phyloP scores from a whole-genome alignment of 2,329 filamentous ascomycete species.

The Colletotrichum sansevieriae region DNA sequence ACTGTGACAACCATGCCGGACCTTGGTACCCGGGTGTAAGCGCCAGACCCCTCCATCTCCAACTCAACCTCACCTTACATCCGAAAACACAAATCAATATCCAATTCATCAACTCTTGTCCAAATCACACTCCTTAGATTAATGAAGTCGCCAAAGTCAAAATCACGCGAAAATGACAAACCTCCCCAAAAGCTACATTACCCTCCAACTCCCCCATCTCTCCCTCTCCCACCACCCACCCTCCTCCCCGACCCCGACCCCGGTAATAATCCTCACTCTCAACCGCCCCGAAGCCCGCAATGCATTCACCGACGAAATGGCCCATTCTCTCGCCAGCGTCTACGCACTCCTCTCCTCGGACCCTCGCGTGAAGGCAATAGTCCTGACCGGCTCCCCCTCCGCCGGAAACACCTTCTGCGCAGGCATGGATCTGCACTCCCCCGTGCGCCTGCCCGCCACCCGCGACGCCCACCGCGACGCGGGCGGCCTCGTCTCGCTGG shows the following conservation, averaged over 20 bases:
- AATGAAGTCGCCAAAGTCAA: background rate
- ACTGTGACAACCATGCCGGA: constrained; percentile 20
- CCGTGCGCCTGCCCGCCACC: constrained; percentile 45
- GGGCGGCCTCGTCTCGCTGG: constrained; percentile 66
- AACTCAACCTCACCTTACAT: background rate
- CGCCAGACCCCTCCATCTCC: constrained; percentile 21
- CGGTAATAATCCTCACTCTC: constrained; percentile 73
- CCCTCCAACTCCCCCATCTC: constrained; percentile 58
- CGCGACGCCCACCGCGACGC: constrained; percentile 59
- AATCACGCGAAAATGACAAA: constrained; percentile 7
- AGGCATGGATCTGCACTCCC: constrained; percentile 66
- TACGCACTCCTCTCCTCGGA: constrained; percentile 65
- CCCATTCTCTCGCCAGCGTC: constrained; percentile 68
- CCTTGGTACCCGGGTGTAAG: constrained; percentile 33
- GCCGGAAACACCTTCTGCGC: constrained; percentile 68
- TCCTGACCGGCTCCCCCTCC: constrained; percentile 66
- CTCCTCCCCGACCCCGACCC: constrained; percentile 67
- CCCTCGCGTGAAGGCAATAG: constrained; percentile 66
- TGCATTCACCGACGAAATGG: constrained; percentile 77
- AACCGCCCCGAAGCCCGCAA: constrained; percentile 76
- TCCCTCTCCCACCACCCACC: constrained; percentile 63
- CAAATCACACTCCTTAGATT: too few relatives aligned
- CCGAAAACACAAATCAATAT: background rate
- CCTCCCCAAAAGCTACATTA: constrained; percentile 55
- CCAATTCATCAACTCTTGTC: background rate